A percentile compares a stretch with the other conserved stretches of the same genome.
phyloP scores from a whole-genome alignment of 1,284 basidiomycete genomes.

The Veloporphyrellus conicus region DNA sequence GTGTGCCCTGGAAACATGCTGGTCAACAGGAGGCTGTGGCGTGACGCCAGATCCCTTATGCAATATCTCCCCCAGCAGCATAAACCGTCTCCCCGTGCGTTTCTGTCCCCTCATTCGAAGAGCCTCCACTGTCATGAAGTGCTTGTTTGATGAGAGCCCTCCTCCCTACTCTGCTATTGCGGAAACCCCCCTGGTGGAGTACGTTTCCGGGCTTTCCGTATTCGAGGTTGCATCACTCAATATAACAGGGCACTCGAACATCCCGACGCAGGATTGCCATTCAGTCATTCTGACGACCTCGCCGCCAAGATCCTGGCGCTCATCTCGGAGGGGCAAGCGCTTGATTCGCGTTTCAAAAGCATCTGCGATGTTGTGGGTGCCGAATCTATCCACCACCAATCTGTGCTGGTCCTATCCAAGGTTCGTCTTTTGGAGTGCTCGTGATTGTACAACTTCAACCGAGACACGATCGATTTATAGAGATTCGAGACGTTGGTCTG shows the following conservation, averaged over 20 bases:
- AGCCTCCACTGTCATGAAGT: neutral
- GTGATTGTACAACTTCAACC: neutral
- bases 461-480: neutral
- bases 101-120: no score
- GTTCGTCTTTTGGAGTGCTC: conserved; percentile 2
- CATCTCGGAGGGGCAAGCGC: conserved; percentile 13
- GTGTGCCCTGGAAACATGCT: neutral
- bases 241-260: conserved; percentile 1
- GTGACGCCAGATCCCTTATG: neutral
- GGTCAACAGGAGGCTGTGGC: conserved; percentile 4
- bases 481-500: conserved; percentile 17
- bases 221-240: no score
- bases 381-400: conserved; percentile 9
- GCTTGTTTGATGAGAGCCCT: conserved; percentile 13
- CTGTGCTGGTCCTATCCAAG: conserved; percentile 7
- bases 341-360: conserved; percentile 16
- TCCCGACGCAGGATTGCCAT: conserved; percentile 8
- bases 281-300: conserved; percentile 10
- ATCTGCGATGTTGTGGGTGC: conserved; percentile 6
- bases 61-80: neutral
- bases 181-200: neutral
- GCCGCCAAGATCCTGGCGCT: conserved; percentile 6
- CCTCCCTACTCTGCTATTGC: conserved; percentile 17
- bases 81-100: neutral
- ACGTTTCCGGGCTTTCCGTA: neutral